These are phyloP conservation scores for Tolypocladium cylindrosporum DNA, from an alignment of 2,329 filamentous ascomycete genomes.

Conservation along the genomic window DNA sequence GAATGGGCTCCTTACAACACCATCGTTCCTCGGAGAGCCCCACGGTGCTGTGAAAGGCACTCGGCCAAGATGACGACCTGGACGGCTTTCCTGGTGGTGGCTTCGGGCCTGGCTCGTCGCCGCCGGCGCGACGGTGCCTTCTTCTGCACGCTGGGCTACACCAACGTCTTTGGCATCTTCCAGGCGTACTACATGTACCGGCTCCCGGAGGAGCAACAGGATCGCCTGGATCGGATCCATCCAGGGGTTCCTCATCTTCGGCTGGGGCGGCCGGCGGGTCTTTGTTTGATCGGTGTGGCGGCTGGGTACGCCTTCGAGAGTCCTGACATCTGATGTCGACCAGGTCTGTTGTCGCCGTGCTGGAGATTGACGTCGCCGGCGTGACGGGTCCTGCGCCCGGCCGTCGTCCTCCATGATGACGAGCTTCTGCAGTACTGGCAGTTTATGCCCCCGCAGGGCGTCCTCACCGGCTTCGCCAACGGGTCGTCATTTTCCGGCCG, in stretches of 20 bases:
- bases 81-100: too few relatives aligned
- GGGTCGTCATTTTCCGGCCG: constrained; percentile 16
- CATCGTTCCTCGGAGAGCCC: too few relatives aligned
- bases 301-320: constrained; percentile 13
- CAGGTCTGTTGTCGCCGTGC: too few relatives aligned
- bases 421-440: constrained; percentile 39
- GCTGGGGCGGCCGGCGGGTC: constrained; percentile 23
- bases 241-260: constrained; percentile 23
- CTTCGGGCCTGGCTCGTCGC: too few relatives aligned
- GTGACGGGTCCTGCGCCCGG: constrained; percentile 20
- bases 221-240: constrained; percentile 34
- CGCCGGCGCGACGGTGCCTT: too few relatives aligned
- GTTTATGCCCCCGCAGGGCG: constrained; percentile 39
- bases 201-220: constrained; percentile 17
- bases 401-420: constrained; percentile 26
- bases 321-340: too few relatives aligned
- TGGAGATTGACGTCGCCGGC: too few relatives aligned
- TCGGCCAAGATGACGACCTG: too few relatives aligned
- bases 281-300: constrained; percentile 31
- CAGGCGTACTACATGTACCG: constrained; percentile 32
- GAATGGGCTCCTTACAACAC: too few relatives aligned
- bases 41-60: too few relatives aligned
- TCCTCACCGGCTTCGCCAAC: constrained; percentile 30
- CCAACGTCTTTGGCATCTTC: constrained; percentile 34
- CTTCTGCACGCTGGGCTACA: too few relatives aligned